Conservation (phyloP, 352 stramenopile species). For the Phytophthora foliorum region DNA sequence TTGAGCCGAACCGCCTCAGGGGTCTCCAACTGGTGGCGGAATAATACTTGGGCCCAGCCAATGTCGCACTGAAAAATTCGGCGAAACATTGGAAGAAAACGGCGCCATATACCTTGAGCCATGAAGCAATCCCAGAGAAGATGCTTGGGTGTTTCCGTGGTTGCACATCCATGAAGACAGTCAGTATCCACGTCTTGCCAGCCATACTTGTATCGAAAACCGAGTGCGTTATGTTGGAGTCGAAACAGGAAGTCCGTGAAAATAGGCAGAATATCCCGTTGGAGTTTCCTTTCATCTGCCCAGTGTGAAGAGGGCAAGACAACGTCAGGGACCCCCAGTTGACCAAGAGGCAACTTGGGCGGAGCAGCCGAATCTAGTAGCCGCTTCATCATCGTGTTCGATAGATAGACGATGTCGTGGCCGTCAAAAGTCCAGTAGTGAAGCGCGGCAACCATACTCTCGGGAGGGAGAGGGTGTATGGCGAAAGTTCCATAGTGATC, state of each 20-base stretch:
- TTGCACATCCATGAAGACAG: slow-evolving; percentile 3
- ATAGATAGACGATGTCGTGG: neutral
- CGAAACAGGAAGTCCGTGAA: slow-evolving; percentile 7
- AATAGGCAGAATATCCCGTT: slow-evolving; percentile 7
- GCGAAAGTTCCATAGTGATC: neutral
- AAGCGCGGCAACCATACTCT: neutral
- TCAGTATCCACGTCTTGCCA: neutral
- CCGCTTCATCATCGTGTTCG: neutral
- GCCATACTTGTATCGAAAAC: slow-evolving; percentile 13
- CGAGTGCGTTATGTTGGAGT: slow-evolving; percentile 7
- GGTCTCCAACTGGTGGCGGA: neutral
- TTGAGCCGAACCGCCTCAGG: neutral
- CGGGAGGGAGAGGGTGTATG: neutral
- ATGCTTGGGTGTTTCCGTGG: neutral
- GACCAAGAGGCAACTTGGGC: neutral
- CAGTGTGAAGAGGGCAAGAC: neutral
- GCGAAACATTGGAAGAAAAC: slow-evolving; percentile 1
- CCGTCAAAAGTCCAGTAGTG: neutral
- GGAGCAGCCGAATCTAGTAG: neutral
- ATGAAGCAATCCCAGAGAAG: slow-evolving; percentile 12
- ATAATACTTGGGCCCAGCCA: neutral
- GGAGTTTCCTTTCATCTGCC: too few relatives aligned
- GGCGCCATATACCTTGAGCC: neutral
- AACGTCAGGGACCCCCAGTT: neutral
- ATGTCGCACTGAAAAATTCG: neutral